These are phyloP conservation scores for Phytophthora colocasiae DNA, from an alignment of 352 stramenopile genomes.

Conservation along the genomic window DNA sequence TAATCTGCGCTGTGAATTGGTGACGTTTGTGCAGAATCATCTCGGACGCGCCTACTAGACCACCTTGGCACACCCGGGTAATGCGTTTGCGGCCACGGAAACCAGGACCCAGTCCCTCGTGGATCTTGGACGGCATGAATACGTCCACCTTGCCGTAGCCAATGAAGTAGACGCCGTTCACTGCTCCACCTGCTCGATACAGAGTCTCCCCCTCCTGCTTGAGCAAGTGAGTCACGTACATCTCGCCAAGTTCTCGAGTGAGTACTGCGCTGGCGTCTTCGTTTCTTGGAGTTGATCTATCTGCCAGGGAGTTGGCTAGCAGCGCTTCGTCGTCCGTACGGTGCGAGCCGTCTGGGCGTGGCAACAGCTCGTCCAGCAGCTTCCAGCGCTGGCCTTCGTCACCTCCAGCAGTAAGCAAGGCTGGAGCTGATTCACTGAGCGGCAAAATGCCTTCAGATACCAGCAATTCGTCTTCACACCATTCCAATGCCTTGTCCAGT, in stretches of 20 bases:
- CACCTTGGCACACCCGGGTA: constrained; percentile 80
- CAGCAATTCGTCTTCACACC: constrained; percentile 87
- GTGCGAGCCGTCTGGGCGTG: constrained; percentile 28
- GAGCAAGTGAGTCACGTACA: constrained; percentile 69
- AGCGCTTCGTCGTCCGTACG: constrained; percentile 24
- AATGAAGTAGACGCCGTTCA: constrained; percentile 84
- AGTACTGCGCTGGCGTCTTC: constrained; percentile 36
- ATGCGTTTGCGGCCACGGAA: constrained; percentile 85
- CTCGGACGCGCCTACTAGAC: constrained; percentile 80
- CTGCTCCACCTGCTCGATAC: constrained; percentile 67
- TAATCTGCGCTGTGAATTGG: constrained; percentile 82
- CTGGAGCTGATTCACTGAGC: constrained; percentile 58
- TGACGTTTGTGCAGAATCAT: constrained; percentile 85
- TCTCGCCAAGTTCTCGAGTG: constrained; percentile 67
- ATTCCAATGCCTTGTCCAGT: constrained; percentile 85
- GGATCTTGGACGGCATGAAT: constrained; percentile 81
- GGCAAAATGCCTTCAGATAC: constrained; percentile 73
- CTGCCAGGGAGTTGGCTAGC: constrained; percentile 1
- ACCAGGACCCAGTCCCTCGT: constrained; percentile 80
- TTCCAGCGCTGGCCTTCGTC: constrained; percentile 51
- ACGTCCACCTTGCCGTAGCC: constrained; percentile 88
- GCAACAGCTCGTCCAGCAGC: constrained; percentile 76
- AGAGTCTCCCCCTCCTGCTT: constrained; percentile 73
- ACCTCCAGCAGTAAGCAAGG: constrained; percentile 35
- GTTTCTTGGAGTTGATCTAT: not conserved